phyloP scores from a whole-genome alignment of 371 early-diverging fungal genomes.

The Apophysomyces ossiformis region DNA sequence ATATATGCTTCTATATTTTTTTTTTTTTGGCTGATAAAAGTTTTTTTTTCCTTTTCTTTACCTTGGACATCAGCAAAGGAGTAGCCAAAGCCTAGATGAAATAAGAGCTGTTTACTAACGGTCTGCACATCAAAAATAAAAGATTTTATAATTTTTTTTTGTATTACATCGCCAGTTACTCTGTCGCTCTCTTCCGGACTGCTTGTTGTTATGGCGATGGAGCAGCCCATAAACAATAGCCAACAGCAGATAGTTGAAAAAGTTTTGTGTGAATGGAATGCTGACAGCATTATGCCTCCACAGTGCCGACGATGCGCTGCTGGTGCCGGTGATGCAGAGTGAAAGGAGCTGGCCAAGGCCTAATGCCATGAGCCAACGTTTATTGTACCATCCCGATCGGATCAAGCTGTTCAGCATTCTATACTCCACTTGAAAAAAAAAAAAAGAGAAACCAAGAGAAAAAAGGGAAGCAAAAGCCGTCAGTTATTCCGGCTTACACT shows the following conservation, averaged over 20 bases:
- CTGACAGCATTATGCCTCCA: constrained; percentile 41
- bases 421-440: neutral
- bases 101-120: neutral
- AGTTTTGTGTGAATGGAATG: constrained; percentile 48
- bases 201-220: neutral
- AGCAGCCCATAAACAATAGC: constrained; percentile 22
- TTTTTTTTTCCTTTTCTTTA: constrained; percentile 8
- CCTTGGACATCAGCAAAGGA: constrained; percentile 54
- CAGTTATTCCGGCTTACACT: too few relatives aligned
- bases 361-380: constrained; percentile 26
- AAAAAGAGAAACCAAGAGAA: too few relatives aligned
- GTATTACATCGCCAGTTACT: constrained; percentile 28
- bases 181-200: constrained; percentile 10
- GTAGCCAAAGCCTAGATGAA: constrained; percentile 35
- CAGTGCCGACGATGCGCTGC: constrained; percentile 47
- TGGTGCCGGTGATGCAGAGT: constrained; percentile 49
- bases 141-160: neutral
- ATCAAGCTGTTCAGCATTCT: neutral
- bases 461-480: too few relatives aligned
- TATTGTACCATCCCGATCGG: neutral
- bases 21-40: constrained; percentile 3
- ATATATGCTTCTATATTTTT: neutral
- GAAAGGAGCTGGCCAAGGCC: constrained; percentile 47
- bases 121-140: neutral
- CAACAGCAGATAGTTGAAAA: constrained; percentile 39